phyloP scores from a whole-genome alignment of 208 protist genomes.

The Leishmania gerbilli region DNA sequence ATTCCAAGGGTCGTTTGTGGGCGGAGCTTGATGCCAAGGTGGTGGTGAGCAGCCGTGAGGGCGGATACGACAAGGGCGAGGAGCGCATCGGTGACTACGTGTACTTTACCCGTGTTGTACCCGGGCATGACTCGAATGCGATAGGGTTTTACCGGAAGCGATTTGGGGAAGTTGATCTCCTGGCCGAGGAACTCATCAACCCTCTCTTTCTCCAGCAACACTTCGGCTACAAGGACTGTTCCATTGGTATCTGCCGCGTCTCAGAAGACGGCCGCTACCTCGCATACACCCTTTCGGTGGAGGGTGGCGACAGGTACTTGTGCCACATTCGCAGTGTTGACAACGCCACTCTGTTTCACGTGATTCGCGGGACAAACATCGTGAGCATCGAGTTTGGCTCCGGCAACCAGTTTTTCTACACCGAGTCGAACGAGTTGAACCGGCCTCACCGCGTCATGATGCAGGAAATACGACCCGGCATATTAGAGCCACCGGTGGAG shows the following conservation, averaged over 20 bases:
- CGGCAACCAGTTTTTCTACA: conserved; percentile 88
- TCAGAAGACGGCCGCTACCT: conserved; percentile 88
- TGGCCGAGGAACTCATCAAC: conserved; percentile 93
- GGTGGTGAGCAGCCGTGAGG: conserved; percentile 82
- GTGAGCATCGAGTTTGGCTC: conserved; percentile 91
- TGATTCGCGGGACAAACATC: conserved; percentile 91
- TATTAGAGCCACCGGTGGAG: conserved; percentile 80
- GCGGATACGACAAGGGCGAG: conserved; percentile 91
- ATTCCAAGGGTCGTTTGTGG: conserved; percentile 81
- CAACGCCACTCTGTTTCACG: conserved; percentile 88
- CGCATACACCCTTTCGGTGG: conserved; percentile 90
- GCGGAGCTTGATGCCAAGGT: conserved; percentile 88
- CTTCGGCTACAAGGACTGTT: conserved; percentile 90
- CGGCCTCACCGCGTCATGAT: conserved; percentile 86
- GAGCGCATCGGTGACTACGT: conserved; percentile 90
- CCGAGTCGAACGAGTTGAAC: conserved; percentile 90
- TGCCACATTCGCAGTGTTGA: conserved; percentile 91
- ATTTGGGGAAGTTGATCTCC: conserved; percentile 80
- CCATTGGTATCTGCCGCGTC: conserved; percentile 87
- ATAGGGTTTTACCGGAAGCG: conserved; percentile 92
- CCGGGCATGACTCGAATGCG: conserved; percentile 64
- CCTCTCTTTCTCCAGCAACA: conserved; percentile 80
- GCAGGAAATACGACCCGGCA: conserved; percentile 89
- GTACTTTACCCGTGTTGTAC: conserved; percentile 87
- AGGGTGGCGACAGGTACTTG: conserved; percentile 89